Conservation (phyloP, 2,329 filamentous ascomycete genomes). For the Parastagonospora nodorum region DNA sequence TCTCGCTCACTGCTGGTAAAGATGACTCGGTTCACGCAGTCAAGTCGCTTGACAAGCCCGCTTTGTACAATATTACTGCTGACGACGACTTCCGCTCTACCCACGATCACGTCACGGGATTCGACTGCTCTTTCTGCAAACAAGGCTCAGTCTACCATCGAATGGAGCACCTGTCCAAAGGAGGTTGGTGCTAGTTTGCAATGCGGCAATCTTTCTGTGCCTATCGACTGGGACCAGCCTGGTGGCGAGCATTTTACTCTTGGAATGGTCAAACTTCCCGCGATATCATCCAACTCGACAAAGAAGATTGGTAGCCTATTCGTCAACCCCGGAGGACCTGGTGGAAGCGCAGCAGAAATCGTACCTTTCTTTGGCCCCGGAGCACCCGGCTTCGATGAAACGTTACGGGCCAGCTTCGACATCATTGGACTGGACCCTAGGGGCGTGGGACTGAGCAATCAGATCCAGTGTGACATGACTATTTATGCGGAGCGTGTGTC, state of each 20-base stretch:
- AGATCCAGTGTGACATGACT: conserved; percentile 46
- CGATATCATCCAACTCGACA: conserved; percentile 13
- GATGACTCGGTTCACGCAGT: too few relatives aligned
- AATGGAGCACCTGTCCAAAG: conserved; percentile 6
- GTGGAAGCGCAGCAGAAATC: conserved; percentile 33
- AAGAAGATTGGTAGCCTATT: conserved; percentile 46
- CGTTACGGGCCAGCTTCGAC: conserved; percentile 44
- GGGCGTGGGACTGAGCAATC: conserved; percentile 50
- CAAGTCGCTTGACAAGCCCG: too few relatives aligned
- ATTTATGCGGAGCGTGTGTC: conserved; percentile 47
- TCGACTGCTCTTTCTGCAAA: too few relatives aligned
- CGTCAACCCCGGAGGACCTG: conserved; percentile 52
- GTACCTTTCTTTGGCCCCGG: conserved; percentile 17
- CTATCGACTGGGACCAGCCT: conserved; percentile 40
- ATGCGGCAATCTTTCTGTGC: conserved; percentile 31
- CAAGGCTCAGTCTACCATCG: neutral
- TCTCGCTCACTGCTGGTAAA: too few relatives aligned
- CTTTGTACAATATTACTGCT: too few relatives aligned
- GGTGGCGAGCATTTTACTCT: conserved; percentile 34
- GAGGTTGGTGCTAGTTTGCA: conserved; percentile 11
- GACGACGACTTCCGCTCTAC: too few relatives aligned
- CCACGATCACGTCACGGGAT: too few relatives aligned
- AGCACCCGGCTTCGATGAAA: neutral
- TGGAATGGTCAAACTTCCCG: conserved; percentile 28
- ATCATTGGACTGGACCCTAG: conserved; percentile 53